Evolutionary conservation across 768 basidiomycete species (phyloP).

Genomic region (Termitomyces sp.): DNA sequence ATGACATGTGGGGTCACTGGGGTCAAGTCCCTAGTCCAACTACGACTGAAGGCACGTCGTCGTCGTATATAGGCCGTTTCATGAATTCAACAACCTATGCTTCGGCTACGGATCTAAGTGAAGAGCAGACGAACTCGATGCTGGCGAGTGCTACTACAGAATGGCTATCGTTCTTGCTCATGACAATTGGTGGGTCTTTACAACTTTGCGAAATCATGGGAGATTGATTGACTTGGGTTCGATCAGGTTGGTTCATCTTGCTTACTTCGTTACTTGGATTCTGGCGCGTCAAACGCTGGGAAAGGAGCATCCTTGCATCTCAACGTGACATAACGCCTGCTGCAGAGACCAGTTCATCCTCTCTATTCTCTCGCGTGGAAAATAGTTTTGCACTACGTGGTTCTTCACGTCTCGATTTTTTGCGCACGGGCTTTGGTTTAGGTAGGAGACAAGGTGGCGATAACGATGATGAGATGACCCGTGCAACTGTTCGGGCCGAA

Average conservation of each 20-base stretch:
- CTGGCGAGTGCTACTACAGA: slow-evolving; percentile 76
- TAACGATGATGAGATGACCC: slow-evolving; percentile 23
- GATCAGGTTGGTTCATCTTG: slow-evolving; percentile 76
- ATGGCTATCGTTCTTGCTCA: slow-evolving; percentile 93
- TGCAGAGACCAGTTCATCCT: slow-evolving; percentile 12
- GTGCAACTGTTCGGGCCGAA: slow-evolving; percentile 21
- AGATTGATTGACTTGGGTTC: background rate
- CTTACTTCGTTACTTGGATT: slow-evolving; percentile 88
- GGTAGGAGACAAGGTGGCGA: slow-evolving; percentile 19
- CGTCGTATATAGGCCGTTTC: slow-evolving; percentile 32
- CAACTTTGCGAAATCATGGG: background rate
- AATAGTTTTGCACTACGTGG: slow-evolving; percentile 34
- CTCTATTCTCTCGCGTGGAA: slow-evolving; percentile 33
- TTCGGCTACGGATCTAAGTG: slow-evolving; percentile 16
- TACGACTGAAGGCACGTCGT: slow-evolving; percentile 41
- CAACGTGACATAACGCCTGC: slow-evolving; percentile 30
- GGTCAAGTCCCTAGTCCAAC: slow-evolving; percentile 29
- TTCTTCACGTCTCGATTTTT: slow-evolving; percentile 33
- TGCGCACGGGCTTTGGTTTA: slow-evolving; percentile 43
- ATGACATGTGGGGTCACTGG: slow-evolving; percentile 28
- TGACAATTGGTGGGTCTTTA: slow-evolving; percentile 64
- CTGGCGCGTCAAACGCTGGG: slow-evolving; percentile 90
- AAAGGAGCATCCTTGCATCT: slow-evolving; percentile 65
- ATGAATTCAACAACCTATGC: slow-evolving; percentile 9
- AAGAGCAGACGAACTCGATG: slow-evolving; percentile 33